These are phyloP conservation scores for Gossypium rotundifolium DNA, from an alignment of 345 rosid genomes.

Conservation along the genomic window DNA sequence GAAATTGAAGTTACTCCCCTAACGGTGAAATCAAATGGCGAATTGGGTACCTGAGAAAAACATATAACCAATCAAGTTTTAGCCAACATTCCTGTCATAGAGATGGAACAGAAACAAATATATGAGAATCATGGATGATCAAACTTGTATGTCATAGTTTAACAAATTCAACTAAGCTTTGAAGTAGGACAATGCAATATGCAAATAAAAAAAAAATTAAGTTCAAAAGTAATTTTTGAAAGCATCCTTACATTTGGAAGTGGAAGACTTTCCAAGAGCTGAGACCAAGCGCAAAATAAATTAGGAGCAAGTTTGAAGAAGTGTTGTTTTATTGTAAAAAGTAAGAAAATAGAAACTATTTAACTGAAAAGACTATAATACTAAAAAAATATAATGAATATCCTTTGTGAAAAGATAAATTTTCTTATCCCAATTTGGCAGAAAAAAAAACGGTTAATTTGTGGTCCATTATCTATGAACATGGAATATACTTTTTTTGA, in stretches of 20 bases:
- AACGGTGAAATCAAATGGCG: conserved; percentile 84
- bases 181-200: neutral
- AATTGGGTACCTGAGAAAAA: conserved; percentile 54
- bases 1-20: conserved; percentile 88
- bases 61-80: neutral
- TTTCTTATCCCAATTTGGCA: conserved; percentile 14
- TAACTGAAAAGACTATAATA: neutral
- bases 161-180: neutral
- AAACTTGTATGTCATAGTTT: neutral
- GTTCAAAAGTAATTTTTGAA: neutral
- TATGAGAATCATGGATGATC: neutral
- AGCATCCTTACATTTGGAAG: conserved; percentile 76
- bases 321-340: conserved; percentile 17
- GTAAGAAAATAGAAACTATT: neutral
- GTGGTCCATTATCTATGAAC: conserved; percentile 35
- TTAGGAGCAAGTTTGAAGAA: conserved; percentile 18
- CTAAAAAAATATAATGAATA: conserved; percentile 13
- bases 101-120: neutral
- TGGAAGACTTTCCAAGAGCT: conserved; percentile 79
- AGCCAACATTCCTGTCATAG: neutral
- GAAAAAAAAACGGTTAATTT: conserved; percentile 16
- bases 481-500: conserved; percentile 29
- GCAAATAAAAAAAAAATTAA: neutral
- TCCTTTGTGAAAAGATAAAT: conserved; percentile 11
- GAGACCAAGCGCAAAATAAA: conserved; percentile 71